phyloP scores from a whole-genome alignment of 2,329 filamentous ascomycete species.

The Monilinia fructicola region DNA sequence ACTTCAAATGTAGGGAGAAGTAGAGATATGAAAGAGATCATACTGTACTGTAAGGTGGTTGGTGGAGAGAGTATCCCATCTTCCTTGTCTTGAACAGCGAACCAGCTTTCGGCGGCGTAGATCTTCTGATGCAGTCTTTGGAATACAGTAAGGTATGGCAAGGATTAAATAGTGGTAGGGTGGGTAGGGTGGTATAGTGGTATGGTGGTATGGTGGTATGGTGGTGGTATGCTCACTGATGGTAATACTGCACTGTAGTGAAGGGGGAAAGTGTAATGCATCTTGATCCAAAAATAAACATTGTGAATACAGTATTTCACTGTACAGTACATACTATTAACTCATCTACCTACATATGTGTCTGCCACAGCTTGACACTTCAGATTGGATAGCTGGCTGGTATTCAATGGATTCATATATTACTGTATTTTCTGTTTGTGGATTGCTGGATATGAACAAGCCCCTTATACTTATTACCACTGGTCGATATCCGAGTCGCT shows the following conservation, averaged over 20 bases:
- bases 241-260: too few relatives aligned
- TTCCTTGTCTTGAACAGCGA: constrained; percentile 17
- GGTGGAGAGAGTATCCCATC: constrained; percentile 3
- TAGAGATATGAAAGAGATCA: neutral
- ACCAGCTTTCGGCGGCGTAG: constrained; percentile 20
- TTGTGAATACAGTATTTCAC: neutral
- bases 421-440: neutral
- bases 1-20: neutral
- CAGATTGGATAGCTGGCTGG: neutral
- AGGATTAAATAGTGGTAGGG: constrained; percentile 7
- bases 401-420: neutral
- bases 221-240: too few relatives aligned
- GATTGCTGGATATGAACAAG: neutral
- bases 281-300: constrained; percentile 22
- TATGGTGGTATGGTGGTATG: neutral
- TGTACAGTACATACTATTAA: neutral
- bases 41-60: constrained; percentile 6
- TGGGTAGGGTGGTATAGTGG: neutral
- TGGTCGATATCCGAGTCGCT: constrained; percentile 6
- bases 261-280: constrained; percentile 8
- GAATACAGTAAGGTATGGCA: constrained; percentile 21
- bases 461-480: neutral
- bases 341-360: neutral
- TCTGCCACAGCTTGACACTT: neutral
- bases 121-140: constrained; percentile 23